Percentiles rank a stretch among this genome's conserved stretches.
Evolutionary conservation across 2,329 filamentous ascomycete genomes (phyloP).

Genomic region (Sphaerulina vaccinii): DNA sequence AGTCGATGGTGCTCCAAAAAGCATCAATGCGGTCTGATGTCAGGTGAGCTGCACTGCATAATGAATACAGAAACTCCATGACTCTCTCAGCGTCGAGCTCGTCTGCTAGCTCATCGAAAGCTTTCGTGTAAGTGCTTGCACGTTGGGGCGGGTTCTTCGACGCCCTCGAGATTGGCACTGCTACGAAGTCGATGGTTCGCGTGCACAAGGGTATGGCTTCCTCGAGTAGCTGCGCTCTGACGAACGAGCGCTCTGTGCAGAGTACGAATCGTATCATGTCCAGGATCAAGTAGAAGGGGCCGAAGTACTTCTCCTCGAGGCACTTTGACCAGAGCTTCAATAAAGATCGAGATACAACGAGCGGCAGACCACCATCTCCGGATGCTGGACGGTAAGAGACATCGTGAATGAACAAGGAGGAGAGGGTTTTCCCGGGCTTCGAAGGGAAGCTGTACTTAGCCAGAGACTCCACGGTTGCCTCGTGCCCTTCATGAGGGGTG

Average conservation of each 20-base stretch:
- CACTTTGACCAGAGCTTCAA: conserved; percentile 69
- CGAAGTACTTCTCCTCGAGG: conserved; percentile 61
- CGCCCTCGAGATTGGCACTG: conserved; percentile 47
- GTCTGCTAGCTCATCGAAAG: conserved; percentile 50
- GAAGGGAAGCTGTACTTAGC: conserved; percentile 66
- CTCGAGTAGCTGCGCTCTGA: conserved; percentile 60
- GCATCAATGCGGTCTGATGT: conserved; percentile 42
- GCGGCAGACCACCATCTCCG: conserved; percentile 55
- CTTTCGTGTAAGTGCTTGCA: conserved; percentile 25
- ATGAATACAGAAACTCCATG: conserved; percentile 64
- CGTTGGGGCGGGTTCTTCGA: conserved; percentile 35
- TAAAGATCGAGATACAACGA: conserved; percentile 64
- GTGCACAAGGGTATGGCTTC: conserved; percentile 51
- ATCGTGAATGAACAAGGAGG: conserved; percentile 66
- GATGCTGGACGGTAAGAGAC: conserved; percentile 56
- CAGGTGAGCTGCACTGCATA: conserved; percentile 55
- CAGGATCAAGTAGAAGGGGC: conserved; percentile 64
- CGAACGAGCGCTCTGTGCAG: conserved; percentile 58
- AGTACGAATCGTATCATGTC: conserved; percentile 65
- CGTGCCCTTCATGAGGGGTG: conserved; percentile 53
- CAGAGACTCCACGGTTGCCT: conserved; percentile 67
- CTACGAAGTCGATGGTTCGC: conserved; percentile 55
- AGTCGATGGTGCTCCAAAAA: conserved; percentile 69
- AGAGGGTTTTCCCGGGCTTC: conserved; percentile 59
- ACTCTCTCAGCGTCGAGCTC: conserved; percentile 64